These are phyloP conservation scores for Sordariomycetes sp. DNA, from an alignment of 2,329 filamentous ascomycete genomes.

Conservation along the genomic window DNA sequence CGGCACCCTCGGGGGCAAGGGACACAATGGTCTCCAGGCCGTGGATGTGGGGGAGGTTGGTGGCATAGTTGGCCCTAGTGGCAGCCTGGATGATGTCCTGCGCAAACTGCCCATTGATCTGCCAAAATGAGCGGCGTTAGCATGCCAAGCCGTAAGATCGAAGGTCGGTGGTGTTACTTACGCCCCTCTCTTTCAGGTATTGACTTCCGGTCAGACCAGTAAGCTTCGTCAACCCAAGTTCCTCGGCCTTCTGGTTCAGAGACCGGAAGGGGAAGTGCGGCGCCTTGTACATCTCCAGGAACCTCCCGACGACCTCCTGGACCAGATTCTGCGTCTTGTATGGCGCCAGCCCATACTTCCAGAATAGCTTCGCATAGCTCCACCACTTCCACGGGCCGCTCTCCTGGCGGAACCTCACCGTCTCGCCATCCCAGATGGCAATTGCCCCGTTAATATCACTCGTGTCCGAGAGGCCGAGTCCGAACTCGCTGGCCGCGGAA, in stretches of 20 bases:
- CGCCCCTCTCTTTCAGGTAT: constrained; percentile 52
- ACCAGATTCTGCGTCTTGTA: constrained; percentile 61
- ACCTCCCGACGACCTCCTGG: constrained; percentile 55
- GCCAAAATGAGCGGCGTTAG: neutral
- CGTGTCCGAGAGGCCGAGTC: constrained; percentile 41
- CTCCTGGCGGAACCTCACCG: constrained; percentile 56
- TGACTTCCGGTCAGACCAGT: constrained; percentile 63
- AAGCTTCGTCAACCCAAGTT: constrained; percentile 51
- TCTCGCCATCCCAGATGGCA: constrained; percentile 72
- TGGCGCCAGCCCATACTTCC: constrained; percentile 74
- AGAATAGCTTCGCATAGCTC: constrained; percentile 66
- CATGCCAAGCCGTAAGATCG: neutral
- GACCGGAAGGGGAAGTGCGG: constrained; percentile 78
- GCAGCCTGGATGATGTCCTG: constrained; percentile 79
- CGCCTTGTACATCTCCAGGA: constrained; percentile 66
- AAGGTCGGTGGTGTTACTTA: constrained; percentile 11
- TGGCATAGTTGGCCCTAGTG: constrained; percentile 89
- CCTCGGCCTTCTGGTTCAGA: constrained; percentile 52
- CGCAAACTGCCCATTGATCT: constrained; percentile 54
- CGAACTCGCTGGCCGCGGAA: constrained; percentile 57
- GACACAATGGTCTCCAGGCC: constrained; percentile 85
- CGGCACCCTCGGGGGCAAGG: constrained; percentile 76
- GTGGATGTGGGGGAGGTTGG: constrained; percentile 76
- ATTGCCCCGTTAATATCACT: constrained; percentile 39
- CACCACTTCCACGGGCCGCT: constrained; percentile 57